phyloP scores from a whole-genome alignment of 768 basidiomycete species.

The Russula virescens region DNA sequence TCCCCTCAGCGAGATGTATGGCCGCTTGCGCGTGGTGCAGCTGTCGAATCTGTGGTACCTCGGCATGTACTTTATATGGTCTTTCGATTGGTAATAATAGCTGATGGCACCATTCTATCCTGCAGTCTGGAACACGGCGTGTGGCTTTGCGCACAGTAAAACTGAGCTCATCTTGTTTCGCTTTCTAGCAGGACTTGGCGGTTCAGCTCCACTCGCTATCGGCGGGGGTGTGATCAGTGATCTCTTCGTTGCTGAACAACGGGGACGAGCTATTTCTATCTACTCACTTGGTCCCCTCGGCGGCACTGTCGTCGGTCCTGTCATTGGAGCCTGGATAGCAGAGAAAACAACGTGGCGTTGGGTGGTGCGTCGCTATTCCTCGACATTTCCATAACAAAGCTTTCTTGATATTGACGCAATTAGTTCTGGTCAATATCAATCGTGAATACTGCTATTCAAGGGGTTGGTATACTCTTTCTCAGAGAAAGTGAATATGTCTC shows the following conservation, averaged over 20 bases:
- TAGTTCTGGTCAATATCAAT: slow-evolving; percentile 70
- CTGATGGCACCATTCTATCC: background rate
- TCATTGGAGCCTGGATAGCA: slow-evolving; percentile 63
- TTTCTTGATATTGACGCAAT: background rate
- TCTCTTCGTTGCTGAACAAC: slow-evolving; percentile 53
- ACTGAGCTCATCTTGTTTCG: slow-evolving; percentile 60
- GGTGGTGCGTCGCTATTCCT: slow-evolving; percentile 31
- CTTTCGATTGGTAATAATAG: background rate
- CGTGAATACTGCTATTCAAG: slow-evolving; percentile 47
- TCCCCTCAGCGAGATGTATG: slow-evolving; percentile 67
- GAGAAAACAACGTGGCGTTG: no score
- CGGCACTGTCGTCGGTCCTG: slow-evolving; percentile 60
- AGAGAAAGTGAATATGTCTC: slow-evolving; percentile 63
- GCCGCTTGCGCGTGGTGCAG: slow-evolving; percentile 59
- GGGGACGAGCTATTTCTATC: slow-evolving; percentile 58
- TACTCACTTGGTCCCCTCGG: slow-evolving; percentile 62
- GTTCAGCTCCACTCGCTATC: slow-evolving; percentile 57
- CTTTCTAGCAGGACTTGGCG: slow-evolving; percentile 67
- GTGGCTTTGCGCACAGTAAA: slow-evolving; percentile 54
- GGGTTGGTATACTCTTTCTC: slow-evolving; percentile 49
- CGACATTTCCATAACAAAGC: background rate
- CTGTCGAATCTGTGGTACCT: slow-evolving; percentile 61
- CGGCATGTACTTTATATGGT: slow-evolving; percentile 34
- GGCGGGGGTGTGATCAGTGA: slow-evolving; percentile 68
- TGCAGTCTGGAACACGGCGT: slow-evolving; percentile 50